Evolutionary conservation across 306 rosid species (phyloP), one percentile per base, ranked within the genome.

Genomic region (Glycine latifolia): DNA sequence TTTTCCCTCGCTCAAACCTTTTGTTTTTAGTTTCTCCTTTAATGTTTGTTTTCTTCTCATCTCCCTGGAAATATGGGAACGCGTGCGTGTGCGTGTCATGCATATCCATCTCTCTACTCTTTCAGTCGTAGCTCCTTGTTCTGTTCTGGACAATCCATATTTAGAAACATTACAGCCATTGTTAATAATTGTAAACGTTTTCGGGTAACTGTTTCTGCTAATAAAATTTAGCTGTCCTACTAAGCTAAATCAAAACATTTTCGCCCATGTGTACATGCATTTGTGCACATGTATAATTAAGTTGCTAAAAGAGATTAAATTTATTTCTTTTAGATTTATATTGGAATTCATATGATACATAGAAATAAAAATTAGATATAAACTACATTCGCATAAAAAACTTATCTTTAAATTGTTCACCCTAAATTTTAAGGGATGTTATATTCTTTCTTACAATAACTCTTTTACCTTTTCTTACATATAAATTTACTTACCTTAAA

Each of bases 81-180:
- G 31, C 56, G 12, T n/a, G 5, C 41, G 41, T 37, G 5, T 4
- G 5, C 5, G 41, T 60, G 2, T 60, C 31, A 44, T 61, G 60
- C 11, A 0, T 67, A 44, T 31, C 65, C 15, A 26, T 26, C 66
- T 60, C 39, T 60, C 47, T 26, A 33, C 54, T 13, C 17, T 35
- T 26, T 48, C 50, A 60, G 10, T 60, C 59, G 20, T 44, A 37
- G 31, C 31, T 26, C 31, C 31, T 39, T 31, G 9, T 59, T 15
- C 33, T 17, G 3, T 53, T 20, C 15, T 17, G 13, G 50, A 79
- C 0, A 3, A 15, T 60, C 72, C 17, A 35, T 71, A 11, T 35
- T 12, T 43, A 26, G 76, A 71, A 80, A 72, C 6, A 37, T 80
- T 61, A 61, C 66, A 48, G 15, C 65, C 10, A 50, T 2, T 71